Conservation (phyloP, 345 rosid species). For the Linum usitatissimum region DNA sequence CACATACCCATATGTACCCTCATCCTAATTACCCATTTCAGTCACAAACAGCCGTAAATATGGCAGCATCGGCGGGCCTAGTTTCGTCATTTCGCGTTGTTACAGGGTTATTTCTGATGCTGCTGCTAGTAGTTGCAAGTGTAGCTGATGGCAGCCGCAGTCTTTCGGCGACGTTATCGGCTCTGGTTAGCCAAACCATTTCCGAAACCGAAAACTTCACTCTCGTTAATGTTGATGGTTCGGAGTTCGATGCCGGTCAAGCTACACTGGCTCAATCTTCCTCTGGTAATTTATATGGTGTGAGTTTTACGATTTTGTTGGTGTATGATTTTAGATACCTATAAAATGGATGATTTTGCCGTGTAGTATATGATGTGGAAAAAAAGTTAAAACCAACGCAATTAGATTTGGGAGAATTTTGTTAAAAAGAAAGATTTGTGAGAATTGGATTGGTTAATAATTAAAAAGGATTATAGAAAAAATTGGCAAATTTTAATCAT, state of each 20-base stretch:
- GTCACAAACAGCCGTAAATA: no score
- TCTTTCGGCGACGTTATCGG: constrained; percentile 28
- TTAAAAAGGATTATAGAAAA: no score
- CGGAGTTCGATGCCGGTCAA: constrained; percentile 15
- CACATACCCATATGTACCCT: no score
- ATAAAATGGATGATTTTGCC: neutral
- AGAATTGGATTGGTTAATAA: no score
- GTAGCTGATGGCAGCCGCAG: neutral
- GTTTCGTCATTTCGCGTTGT: no score
- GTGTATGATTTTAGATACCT: neutral
- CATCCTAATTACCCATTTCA: no score
- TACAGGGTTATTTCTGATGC: no score
- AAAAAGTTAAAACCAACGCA: neutral
- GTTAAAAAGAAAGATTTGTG: neutral
- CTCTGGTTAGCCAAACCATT: constrained; percentile 53
- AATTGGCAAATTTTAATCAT: no score
- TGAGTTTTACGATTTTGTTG: no score
- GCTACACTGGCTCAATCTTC: constrained; percentile 19
- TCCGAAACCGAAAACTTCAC: constrained; percentile 26
- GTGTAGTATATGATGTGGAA: neutral
- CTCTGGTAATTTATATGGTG: constrained; percentile 24
- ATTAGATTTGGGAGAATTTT: neutral
- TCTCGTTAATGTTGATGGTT: constrained; percentile 7
- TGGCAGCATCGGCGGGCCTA: no score
- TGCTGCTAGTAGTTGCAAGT: no score